These are phyloP conservation scores for Lentinus tigrinus DNA, from an alignment of 768 basidiomycete species.

Conservation along the genomic window DNA sequence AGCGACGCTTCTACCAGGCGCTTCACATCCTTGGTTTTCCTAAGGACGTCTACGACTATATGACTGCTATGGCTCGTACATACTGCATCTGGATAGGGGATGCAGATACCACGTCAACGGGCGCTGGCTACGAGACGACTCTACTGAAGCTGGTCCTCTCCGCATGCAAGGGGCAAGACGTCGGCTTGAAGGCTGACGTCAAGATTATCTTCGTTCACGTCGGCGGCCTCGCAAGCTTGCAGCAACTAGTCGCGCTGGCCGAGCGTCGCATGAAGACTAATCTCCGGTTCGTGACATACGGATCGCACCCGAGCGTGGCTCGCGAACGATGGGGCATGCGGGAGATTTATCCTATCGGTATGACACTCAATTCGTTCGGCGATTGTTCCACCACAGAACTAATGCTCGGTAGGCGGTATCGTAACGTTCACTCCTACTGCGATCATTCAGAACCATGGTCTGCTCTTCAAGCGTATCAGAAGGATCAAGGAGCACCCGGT, in stretches of 20 bases:
- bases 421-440: constrained; percentile 68
- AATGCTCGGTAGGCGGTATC: constrained; percentile 55
- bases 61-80: constrained; percentile 36
- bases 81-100: constrained; percentile 51
- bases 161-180: constrained; percentile 40
- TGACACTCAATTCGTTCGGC: constrained; percentile 17
- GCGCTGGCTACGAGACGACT: constrained; percentile 41
- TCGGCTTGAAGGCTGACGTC: constrained; percentile 38
- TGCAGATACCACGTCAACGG: constrained; percentile 29
- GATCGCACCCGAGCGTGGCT: constrained; percentile 55
- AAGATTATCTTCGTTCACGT: constrained; percentile 67
- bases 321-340: constrained; percentile 57
- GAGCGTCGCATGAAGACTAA: constrained; percentile 46
- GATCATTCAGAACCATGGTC: constrained; percentile 52
- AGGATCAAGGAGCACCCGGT: constrained; percentile 58
- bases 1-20: constrained; percentile 32
- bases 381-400: neutral
- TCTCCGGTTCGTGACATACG: constrained; percentile 66
- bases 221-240: constrained; percentile 49
- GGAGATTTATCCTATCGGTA: constrained; percentile 70
- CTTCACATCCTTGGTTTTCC: constrained; percentile 47
- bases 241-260: constrained; percentile 48
- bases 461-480: constrained; percentile 46
- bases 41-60: constrained; percentile 43
- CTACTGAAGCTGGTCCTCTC: constrained; percentile 45